A percentile compares a stretch with the other conserved stretches of the same genome.
Conservation (phyloP, 768 basidiomycete genomes). For the Auriscalpium microsporum region DNA sequence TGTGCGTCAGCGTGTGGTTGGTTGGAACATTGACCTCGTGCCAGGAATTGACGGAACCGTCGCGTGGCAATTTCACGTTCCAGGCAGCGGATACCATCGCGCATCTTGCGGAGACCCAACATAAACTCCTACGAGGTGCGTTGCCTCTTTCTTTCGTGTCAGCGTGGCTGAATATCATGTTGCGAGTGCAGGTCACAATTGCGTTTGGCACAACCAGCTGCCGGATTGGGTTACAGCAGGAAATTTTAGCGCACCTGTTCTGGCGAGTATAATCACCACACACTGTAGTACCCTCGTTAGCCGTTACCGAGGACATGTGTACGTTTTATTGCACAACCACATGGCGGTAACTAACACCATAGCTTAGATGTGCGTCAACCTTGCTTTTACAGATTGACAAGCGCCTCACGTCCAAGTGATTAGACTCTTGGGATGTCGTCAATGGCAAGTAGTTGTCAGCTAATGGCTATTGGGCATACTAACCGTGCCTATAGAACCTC, state of each 20-base stretch:
- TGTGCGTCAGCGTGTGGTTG: neutral
- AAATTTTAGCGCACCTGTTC: slow-evolving; percentile 20
- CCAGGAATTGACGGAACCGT: slow-evolving; percentile 46
- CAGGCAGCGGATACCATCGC: slow-evolving; percentile 36
- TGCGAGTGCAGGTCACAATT: slow-evolving; percentile 23
- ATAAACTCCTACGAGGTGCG: slow-evolving; percentile 38
- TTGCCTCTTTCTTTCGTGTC: neutral
- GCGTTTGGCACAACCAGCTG: slow-evolving; percentile 39
- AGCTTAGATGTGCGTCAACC: too few relatives aligned
- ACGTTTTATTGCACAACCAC: slow-evolving; percentile 5
- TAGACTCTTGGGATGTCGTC: slow-evolving; percentile 45
- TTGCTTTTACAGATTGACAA: too few relatives aligned
- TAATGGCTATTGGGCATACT: neutral
- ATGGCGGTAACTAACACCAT: too few relatives aligned
- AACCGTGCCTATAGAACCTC: slow-evolving; percentile 26
- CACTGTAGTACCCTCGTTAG: slow-evolving; percentile 28
- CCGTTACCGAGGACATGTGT: slow-evolving; percentile 33
- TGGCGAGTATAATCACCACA: slow-evolving; percentile 26
- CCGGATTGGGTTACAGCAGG: slow-evolving; percentile 29
- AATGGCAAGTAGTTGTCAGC: slow-evolving; percentile 26
- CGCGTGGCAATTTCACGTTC: slow-evolving; percentile 40
- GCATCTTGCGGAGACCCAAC: slow-evolving; percentile 34
- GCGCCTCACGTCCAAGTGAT: slow-evolving; percentile 4
- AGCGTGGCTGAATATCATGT: too few relatives aligned
- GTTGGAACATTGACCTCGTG: too few relatives aligned